Conservation (phyloP, 768 basidiomycete genomes). For the Pholiota conissans region DNA sequence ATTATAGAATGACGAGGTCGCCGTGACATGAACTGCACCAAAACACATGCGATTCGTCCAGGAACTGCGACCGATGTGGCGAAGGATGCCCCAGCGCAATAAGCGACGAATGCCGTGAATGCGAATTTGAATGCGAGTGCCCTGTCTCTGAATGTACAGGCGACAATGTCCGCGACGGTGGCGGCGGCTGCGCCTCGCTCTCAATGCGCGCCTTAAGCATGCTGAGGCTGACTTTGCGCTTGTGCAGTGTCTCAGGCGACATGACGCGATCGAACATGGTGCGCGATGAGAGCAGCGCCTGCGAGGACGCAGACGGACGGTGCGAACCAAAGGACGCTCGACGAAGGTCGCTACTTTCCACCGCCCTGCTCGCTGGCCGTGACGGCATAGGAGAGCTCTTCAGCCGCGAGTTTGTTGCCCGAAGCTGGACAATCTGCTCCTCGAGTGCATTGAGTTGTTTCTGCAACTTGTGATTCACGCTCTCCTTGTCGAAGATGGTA, state of each 20-base stretch:
- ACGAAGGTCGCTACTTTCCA: slow-evolving; percentile 15
- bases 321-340: slow-evolving; percentile 31
- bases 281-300: slow-evolving; percentile 46
- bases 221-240: slow-evolving; percentile 78
- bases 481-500: slow-evolving; percentile 71
- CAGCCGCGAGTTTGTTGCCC: slow-evolving; percentile 38
- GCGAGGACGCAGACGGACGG: slow-evolving; percentile 36
- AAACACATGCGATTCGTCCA: slow-evolving; percentile 88
- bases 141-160: slow-evolving; percentile 44
- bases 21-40: slow-evolving; percentile 86
- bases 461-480: slow-evolving; percentile 63
- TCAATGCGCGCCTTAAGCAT: slow-evolving; percentile 93
- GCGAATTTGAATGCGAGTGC: slow-evolving; percentile 15
- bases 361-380: slow-evolving; percentile 46
- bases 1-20: slow-evolving; percentile 74
- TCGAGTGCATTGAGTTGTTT: slow-evolving; percentile 66
- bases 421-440: slow-evolving; percentile 57
- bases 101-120: slow-evolving; percentile 14
- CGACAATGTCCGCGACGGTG: slow-evolving; percentile 57
- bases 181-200: slow-evolving; percentile 61
- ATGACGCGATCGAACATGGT: slow-evolving; percentile 70
- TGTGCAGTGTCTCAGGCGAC: slow-evolving; percentile 75
- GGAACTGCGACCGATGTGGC: slow-evolving; percentile 64
- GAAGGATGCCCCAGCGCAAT: slow-evolving; percentile 18
- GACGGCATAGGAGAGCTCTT: slow-evolving; percentile 49